A percentile compares a stretch with the other conserved stretches of the same genome.
Evolutionary conservation across 805 yeast species (phyloP).

Genomic region (Barnettozyma vustinii): DNA sequence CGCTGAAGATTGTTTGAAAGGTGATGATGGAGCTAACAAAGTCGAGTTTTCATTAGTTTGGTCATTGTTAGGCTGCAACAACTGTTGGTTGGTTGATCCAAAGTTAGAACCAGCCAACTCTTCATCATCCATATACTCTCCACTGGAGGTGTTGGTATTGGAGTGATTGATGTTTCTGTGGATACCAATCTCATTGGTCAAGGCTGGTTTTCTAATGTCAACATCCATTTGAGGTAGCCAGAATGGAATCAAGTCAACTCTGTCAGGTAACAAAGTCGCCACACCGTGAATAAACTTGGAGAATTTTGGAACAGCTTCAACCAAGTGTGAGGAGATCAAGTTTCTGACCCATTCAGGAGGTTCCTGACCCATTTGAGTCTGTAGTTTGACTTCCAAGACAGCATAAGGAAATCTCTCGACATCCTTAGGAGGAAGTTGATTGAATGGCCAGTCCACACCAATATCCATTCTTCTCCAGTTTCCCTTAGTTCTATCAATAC

Average conservation of each 20-base stretch:
- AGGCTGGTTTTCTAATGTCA: constrained; percentile 84
- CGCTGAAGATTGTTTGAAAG: constrained; percentile 12
- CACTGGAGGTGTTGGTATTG: constrained; percentile 35
- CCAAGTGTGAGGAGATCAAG: constrained; percentile 84
- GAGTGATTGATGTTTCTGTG: constrained; percentile 19
- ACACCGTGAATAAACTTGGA: constrained; percentile 97
- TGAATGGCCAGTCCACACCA: constrained; percentile 95
- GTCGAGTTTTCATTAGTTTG: constrained; percentile 28
- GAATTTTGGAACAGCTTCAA: constrained; percentile 96
- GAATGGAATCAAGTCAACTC: constrained; percentile 81
- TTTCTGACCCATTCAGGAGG: constrained; percentile 98
- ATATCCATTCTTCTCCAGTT: constrained; percentile 99
- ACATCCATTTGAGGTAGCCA: constrained; percentile 98
- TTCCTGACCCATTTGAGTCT: constrained; percentile 97
- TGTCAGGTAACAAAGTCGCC: constrained; percentile 84
- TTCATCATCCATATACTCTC: constrained; percentile 65
- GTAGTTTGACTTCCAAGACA: constrained; percentile 92
- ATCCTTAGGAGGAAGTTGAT: constrained; percentile 77
- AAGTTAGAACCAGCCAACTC: constrained; percentile 47
- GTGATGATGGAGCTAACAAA: constrained; percentile 18
- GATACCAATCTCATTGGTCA: constrained; percentile 30
- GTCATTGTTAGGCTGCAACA: constrained; percentile 10
- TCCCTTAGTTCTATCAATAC: constrained; percentile 78
- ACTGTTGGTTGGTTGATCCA: constrained; percentile 28
- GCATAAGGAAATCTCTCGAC: constrained; percentile 96